Base-by-base conservation (phyloP, 176 grass and related monocot species). In the Musa beccarii region DNA sequence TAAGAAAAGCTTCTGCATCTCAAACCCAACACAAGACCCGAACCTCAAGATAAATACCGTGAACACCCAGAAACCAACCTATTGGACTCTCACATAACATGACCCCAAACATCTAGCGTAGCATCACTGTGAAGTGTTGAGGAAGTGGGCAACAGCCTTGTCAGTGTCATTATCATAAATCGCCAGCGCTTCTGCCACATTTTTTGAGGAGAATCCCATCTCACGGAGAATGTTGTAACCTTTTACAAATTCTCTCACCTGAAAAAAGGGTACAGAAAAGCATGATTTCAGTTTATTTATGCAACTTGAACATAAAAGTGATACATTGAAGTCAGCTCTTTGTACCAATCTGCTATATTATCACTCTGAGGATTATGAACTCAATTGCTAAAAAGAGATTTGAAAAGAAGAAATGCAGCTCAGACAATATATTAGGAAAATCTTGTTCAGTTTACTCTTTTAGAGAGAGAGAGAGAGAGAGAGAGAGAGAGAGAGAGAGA, bases 161-260 rank as follows among this genome's bases (percentile, higher is more conserved):
- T 94, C 95, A 0, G 95, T 89, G 34, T 99, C 88, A 57, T 99
- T 99, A 68, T 99, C 90, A 24, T 99, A 88, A 59, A 94, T 94
- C 8, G 95, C 95, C 75, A 99, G 81, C 69, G 88, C 51, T 75
- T 99, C 95, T 1, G 95, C 84, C 12, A 94, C 95, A 77, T 89
- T 94, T 24, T 83, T 59, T 0, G 90, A 86, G 6, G 95, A 83
- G 88, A 99, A 99, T 13, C 95, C 95, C 95, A 98, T 98, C 81
- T 98, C 95, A 43, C 87, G 90, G 83, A 98, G 84, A 79, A 80
- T 64, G 50, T 89, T 94, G 73, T 91, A 98, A 19, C 90, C 89
- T 78, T 98, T 98, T 84, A 98, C 95, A 74, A 98, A 98, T 79
- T 99, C 95, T n/a, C 89, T 84, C 66, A 99, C 95, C 95, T 98